Evolutionary conservation across 2,329 filamentous ascomycete species (phyloP), one percentile per base, ranked within the genome.

Genomic region (Fusarium multiceps): DNA sequence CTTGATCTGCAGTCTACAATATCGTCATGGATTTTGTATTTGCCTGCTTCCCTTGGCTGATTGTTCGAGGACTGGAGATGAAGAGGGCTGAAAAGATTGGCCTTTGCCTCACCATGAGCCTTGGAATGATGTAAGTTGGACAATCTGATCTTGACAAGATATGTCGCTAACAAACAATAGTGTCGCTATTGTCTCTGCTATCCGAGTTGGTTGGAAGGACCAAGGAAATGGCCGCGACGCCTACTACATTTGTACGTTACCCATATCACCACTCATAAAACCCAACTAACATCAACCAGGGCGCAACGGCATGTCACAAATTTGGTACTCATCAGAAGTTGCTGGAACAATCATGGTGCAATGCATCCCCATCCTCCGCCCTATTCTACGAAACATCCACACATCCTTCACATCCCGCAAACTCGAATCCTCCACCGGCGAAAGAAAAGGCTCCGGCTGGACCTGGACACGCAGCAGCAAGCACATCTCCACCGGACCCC

Each of bases 331-430:
- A 0, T 84, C 84, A 18, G 85, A 87, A 74, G 78, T 86, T 55
- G 80, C 83, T 11, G 84, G 85, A 55, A 87, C 85, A 27, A 85
- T 87, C 67, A 86, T 87, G 45, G 85, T 86, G 6, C 85, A 86
- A 68, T 87, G 83, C 63, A 82, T 87, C 4, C 85, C 85, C 4
- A 82, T 87, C 18, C 71, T 87, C 10, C 81, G 85, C 12, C 83
- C 84, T 0, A 79, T 87, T 21, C 66, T 87, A 8, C 66, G 68
- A 47, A 72, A 73, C 34, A 67, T 75, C 3, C 72, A 74, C 59
- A 73, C 67, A 18, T 73, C 73, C 20, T 41, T 71, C 10, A 75
- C 73, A 10, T 75, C 73, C 4, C 62, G 62, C 41, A 72, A 61
- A 34, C 64, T 75, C 14, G 68, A 60, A 21, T 73, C 72, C 5